These are phyloP conservation scores for Leccinum pallidistipes DNA, from an alignment of 1,284 basidiomycete species.

Conservation along the genomic window DNA sequence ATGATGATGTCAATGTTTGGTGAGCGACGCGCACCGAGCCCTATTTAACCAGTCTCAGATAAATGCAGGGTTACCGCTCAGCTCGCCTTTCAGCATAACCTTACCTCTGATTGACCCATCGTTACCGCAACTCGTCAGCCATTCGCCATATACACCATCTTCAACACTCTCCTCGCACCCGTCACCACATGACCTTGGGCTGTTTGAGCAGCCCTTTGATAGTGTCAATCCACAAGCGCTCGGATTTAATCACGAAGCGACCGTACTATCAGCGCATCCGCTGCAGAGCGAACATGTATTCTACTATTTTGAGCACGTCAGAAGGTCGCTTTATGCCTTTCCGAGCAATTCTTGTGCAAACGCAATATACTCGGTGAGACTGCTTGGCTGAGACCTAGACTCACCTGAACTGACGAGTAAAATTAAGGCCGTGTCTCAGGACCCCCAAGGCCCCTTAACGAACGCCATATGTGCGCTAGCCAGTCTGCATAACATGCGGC, in stretches of 20 bases:
- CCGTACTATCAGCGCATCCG: conserved; percentile 38
- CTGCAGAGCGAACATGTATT: conserved; percentile 54
- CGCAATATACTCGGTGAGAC: conserved; percentile 58
- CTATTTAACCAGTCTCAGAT: conserved; percentile 15
- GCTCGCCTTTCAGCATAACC: conserved; percentile 33
- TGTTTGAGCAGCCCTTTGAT: conserved; percentile 34
- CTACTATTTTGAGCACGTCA: conserved; percentile 69
- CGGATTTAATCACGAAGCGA: conserved; percentile 24
- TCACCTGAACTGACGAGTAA: conserved; percentile 13
- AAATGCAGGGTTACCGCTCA: conserved; percentile 27
- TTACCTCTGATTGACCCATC: conserved; percentile 30
- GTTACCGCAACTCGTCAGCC: conserved; percentile 31
- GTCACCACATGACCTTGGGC: conserved; percentile 29
- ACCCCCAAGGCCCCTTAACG: conserved; percentile 66
- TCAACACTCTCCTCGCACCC: conserved; percentile 34
- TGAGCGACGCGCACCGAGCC: conserved; percentile 10
- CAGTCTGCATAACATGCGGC: conserved; percentile 63
- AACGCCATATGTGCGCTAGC: conserved; percentile 75
- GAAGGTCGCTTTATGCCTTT: conserved; percentile 58
- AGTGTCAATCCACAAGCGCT: conserved; percentile 18
- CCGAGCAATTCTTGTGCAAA: conserved; percentile 56
- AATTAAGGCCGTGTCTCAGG: conserved; percentile 58
- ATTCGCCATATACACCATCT: conserved; percentile 37
- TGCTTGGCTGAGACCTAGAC: conserved; percentile 1
- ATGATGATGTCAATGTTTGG: conserved; percentile 33